A percentile compares a stretch with the other conserved stretches of the same genome.
These are phyloP conservation scores for Lactarius vividus DNA, from an alignment of 768 basidiomycete species.

Conservation along the genomic window DNA sequence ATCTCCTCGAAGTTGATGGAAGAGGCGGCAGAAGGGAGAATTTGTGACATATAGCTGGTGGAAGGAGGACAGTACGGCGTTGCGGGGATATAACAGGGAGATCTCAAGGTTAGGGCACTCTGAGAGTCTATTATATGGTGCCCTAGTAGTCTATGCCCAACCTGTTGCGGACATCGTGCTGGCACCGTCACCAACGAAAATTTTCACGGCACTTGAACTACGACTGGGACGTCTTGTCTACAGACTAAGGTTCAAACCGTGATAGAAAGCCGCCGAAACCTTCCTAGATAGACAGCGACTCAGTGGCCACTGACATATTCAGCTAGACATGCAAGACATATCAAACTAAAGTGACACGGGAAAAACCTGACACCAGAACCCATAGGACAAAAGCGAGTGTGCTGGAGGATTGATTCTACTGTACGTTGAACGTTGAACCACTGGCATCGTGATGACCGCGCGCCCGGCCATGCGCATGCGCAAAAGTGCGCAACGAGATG, in stretches of 20 bases:
- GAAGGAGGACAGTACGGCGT: background rate
- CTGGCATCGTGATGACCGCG: background rate
- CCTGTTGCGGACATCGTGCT: background rate
- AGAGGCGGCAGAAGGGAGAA: background rate
- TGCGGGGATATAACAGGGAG: background rate
- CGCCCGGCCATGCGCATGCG: background rate
- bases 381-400: background rate
- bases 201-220: background rate
- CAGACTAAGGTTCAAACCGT: background rate
- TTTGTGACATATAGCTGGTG: background rate
- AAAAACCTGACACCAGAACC: background rate
- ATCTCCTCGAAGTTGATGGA: background rate
- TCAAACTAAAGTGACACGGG: background rate
- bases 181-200: background rate
- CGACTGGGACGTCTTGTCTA: background rate
- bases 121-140: background rate
- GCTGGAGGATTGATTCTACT: background rate
- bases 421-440: background rate
- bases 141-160: background rate
- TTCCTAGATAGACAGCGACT: background rate
- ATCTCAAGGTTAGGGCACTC: background rate
- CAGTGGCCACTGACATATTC: too few species aligned
- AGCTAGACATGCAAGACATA: background rate
- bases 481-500: background rate
- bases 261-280: background rate